Evolutionary conservation across 495 filamentous ascomycete species (phyloP).

Genomic region (Aspergillus bridgeri): DNA sequence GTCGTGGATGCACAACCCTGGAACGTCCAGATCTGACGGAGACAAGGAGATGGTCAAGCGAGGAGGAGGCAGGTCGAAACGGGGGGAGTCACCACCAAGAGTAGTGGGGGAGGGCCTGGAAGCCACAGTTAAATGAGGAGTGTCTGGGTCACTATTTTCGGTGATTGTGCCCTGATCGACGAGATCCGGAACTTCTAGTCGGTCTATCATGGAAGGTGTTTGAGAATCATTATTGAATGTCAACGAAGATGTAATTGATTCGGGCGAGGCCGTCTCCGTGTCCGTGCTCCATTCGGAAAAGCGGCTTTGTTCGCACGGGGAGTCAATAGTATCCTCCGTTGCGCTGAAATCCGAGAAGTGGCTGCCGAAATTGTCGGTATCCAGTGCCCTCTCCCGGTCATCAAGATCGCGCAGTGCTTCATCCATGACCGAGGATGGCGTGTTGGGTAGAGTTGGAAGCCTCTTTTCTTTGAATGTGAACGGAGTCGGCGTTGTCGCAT

Average conservation of each 20-base stretch:
- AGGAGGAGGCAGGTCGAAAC: conserved; percentile 26
- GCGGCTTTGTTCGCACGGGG: conserved; percentile 34
- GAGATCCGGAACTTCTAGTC: conserved; percentile 27
- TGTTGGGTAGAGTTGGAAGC: conserved; percentile 45
- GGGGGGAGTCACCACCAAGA: conserved; percentile 28
- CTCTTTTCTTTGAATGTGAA: conserved; percentile 35
- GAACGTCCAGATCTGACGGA: conserved; percentile 27
- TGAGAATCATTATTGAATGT: conserved; percentile 28
- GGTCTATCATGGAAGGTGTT: conserved; percentile 18
- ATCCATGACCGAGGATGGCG: conserved; percentile 48
- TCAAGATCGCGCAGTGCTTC: conserved; percentile 44
- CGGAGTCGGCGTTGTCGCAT: conserved; percentile 31
- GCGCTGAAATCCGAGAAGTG: conserved; percentile 45
- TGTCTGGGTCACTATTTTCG: conserved; percentile 35
- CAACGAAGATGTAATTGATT: conserved; percentile 36
- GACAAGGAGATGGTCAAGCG: conserved; percentile 33
- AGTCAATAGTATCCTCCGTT: conserved; percentile 31
- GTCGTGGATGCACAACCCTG: conserved; percentile 37
- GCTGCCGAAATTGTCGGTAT: conserved; percentile 34
- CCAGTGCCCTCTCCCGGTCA: conserved; percentile 31
- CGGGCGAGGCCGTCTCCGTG: conserved; percentile 36
- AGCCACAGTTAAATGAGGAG: conserved; percentile 36
- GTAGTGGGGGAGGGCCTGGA: conserved; percentile 37
- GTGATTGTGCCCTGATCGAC: conserved; percentile 21
- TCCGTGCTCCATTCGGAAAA: conserved; percentile 50